Evolutionary conservation across 768 basidiomycete species (phyloP).

Genomic region (Tulasnella sp.): DNA sequence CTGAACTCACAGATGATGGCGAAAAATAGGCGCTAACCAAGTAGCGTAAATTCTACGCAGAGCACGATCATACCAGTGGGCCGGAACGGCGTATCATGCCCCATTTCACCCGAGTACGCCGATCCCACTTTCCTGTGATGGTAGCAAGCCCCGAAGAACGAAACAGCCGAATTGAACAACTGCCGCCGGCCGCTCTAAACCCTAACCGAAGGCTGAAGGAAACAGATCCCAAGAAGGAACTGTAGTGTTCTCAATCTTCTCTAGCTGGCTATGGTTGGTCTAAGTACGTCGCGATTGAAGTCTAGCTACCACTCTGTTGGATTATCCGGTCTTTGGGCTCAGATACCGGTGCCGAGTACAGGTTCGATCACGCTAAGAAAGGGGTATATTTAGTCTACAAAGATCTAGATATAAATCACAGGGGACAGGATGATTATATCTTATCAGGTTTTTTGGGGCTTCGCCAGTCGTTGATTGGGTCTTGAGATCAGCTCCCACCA

Average conservation of each 20-base stretch:
- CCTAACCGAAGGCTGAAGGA: neutral
- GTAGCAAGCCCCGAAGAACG: neutral
- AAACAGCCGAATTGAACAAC: neutral
- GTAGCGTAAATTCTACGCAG: constrained; percentile 85
- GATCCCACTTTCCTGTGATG: constrained; percentile 14
- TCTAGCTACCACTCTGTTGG: too few relatives aligned
- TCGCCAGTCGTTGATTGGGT: too few relatives aligned
- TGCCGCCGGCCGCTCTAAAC: neutral
- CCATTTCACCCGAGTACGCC: constrained; percentile 26
- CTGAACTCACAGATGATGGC: too few relatives aligned
- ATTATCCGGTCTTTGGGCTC: too few relatives aligned
- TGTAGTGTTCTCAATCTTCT: neutral
- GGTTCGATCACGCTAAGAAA: too few relatives aligned
- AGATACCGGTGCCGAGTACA: neutral
- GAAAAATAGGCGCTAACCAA: constrained; percentile 43
- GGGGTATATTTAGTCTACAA: too few relatives aligned
- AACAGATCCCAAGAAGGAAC: neutral
- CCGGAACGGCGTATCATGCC: constrained; percentile 52
- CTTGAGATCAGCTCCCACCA: too few relatives aligned
- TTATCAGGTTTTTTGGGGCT: too few relatives aligned
- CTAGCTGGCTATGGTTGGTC: too few relatives aligned
- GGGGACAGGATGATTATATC: too few relatives aligned
- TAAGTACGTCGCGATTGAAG: too few relatives aligned
- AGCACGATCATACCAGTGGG: constrained; percentile 72
- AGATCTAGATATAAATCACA: too few relatives aligned